Base-by-base conservation (phyloP, 1,284 basidiomycete genomes). In the Pholiota adiposa region DNA sequence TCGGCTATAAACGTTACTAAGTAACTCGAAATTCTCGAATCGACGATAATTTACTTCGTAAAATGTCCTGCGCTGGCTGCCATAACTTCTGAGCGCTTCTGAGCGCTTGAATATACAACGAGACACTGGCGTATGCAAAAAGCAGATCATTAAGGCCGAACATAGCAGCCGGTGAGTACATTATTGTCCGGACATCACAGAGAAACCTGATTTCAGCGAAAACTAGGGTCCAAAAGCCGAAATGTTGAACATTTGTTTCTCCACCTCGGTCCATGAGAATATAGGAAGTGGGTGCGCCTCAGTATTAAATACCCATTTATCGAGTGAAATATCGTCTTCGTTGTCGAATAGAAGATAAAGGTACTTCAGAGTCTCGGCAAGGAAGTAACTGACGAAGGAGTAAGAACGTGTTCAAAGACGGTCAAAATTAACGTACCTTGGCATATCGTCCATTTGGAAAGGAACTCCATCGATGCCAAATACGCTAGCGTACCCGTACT, bases 241-340 rank as follows among this genome's bases (percentile, higher is more conserved):
- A 36, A 79, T 74, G 36, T 70, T 70, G 65, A 79, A 83, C 11
- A 65, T 65, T 52, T 70, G 70, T 62, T 72, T 79, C 70, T 88
- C 83, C 7, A 4, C 14, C 36, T 38, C 36, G 3, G 36, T 38
- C 36, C 36, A 38, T n/a, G 36, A 38, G 65, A 93, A 92, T 1
- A 90, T 76, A 1, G 90, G 91, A 4, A 93, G 72, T 1, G 90
- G 88, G 66, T 94, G 92, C 2, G 89, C 91, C 70, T 94, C 93
- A 0, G 94, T 96, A 69, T 94, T 96, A 70, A 95, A 89, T 11
- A 94, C 89, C 85, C 89, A 94, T 58, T 84, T 75, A 55, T 91
- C 84, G 43, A 94, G 73, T 12, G 90, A 84, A 56, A 94, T 68
- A 0, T 82, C 71, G 51, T 88, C 83, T 4, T 80, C 77, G 53